These are phyloP conservation scores for Fraxinus albicans DNA, from an alignment of 305 asterid genomes.

Conservation along the genomic window DNA sequence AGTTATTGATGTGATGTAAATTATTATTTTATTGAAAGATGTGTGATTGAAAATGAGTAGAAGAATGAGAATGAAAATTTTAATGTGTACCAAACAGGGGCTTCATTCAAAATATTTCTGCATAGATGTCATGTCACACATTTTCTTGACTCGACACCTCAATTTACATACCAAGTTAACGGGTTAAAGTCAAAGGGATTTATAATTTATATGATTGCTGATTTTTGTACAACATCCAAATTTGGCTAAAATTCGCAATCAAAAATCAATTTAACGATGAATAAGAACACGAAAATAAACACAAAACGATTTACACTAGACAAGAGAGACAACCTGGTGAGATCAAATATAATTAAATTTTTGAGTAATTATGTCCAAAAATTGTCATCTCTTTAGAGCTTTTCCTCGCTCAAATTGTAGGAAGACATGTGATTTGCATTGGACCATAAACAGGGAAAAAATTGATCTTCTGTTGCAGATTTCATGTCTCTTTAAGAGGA, in stretches of 20 bases:
- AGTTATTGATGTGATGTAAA: too few relatives aligned
- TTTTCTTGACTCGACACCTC: background rate
- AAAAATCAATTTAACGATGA: background rate
- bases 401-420: background rate
- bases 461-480: background rate
- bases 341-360: background rate
- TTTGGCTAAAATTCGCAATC: background rate
- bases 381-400: background rate
- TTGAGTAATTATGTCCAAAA: background rate
- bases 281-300: background rate
- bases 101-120: too few relatives aligned
- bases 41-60: too few relatives aligned
- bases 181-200: background rate
- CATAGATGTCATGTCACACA: background rate
- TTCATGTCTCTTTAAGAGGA: conserved; percentile 31
- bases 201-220: too few relatives aligned
- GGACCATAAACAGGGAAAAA: background rate
- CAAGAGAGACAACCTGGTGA: background rate
- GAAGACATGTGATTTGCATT: background rate
- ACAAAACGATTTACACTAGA: background rate
- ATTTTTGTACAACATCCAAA: background rate
- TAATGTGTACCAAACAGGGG: too few relatives aligned
- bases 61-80: too few relatives aligned
- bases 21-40: too few relatives aligned
- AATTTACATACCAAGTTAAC: background rate